Evolutionary conservation across 2,329 filamentous ascomycete genomes (phyloP).

Genomic region (Trichoderma aggressivum): DNA sequence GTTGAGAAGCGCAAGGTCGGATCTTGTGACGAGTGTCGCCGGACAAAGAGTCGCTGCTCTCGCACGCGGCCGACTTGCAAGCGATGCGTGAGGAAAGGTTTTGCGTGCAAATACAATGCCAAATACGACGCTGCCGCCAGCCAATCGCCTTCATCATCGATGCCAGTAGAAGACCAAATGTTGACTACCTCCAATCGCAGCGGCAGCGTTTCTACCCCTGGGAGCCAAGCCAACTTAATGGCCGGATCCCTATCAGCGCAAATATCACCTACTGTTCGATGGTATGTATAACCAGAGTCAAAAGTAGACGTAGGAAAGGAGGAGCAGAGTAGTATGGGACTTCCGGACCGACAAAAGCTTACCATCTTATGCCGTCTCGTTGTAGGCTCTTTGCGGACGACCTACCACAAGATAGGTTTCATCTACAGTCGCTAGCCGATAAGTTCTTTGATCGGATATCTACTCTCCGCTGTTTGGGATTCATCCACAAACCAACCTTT

Average conservation of each 20-base stretch:
- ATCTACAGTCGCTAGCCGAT: background rate
- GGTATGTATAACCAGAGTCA: background rate
- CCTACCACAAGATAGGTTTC: background rate
- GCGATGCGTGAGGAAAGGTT: conserved; percentile 1
- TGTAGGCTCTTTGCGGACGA: background rate
- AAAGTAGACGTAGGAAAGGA: no score
- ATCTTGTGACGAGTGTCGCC: conserved; percentile 7
- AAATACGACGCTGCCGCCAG: background rate
- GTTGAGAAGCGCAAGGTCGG: conserved; percentile 13
- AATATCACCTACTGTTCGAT: background rate
- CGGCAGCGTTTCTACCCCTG: background rate
- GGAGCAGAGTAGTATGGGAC: background rate
- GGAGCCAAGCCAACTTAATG: background rate
- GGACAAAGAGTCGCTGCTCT: conserved; percentile 11
- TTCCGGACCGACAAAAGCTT: background rate
- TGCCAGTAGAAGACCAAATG: background rate
- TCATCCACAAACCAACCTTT: conserved; percentile 3
- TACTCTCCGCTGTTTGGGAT: background rate
- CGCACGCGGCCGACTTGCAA: conserved; percentile 1
- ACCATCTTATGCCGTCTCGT: background rate
- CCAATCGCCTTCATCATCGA: background rate
- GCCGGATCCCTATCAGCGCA: background rate
- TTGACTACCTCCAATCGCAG: background rate
- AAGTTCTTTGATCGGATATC: conserved; percentile 13
- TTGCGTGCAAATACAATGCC: conserved; percentile 7